Conservation (phyloP, 805 yeast species). For the Cephaloascus albidus region DNA sequence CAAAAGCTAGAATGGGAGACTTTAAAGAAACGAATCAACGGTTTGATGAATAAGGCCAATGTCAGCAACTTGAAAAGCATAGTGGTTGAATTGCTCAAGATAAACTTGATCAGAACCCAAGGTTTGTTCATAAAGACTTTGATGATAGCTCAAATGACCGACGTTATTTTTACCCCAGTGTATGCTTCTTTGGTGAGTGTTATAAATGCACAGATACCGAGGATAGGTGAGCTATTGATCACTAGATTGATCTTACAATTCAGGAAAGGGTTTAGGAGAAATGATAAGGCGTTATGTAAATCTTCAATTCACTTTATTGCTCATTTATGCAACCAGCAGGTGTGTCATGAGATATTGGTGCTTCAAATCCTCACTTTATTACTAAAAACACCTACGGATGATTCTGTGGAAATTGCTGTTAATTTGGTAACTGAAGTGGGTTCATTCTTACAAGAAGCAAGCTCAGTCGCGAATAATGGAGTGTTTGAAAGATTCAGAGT, state of each 20-base stretch:
- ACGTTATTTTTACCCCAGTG: constrained; percentile 31
- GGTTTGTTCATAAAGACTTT: constrained; percentile 52
- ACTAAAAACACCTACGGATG: constrained; percentile 39
- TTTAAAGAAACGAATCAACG: constrained; percentile 36
- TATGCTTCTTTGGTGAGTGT: constrained; percentile 52
- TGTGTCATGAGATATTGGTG: constrained; percentile 42
- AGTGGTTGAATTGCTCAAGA: constrained; percentile 39
- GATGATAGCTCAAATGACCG: constrained; percentile 41
- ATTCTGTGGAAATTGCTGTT: constrained; percentile 46
- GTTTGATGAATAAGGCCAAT: constrained; percentile 36
- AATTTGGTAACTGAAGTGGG: constrained; percentile 47
- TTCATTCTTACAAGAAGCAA: constrained; percentile 28
- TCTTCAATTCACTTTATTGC: constrained; percentile 43
- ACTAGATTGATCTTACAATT: constrained; percentile 50
- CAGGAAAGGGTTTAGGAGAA: constrained; percentile 38
- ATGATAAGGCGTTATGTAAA: constrained; percentile 33
- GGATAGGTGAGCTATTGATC: constrained; percentile 50
- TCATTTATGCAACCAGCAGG: constrained; percentile 53
- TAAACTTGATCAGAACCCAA: constrained; percentile 51
- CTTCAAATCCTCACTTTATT: constrained; percentile 45
- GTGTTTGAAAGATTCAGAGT: constrained; percentile 53
- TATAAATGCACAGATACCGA: constrained; percentile 60
- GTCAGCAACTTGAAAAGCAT: constrained; percentile 36
- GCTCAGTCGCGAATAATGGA: constrained; percentile 33
- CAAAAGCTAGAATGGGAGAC: constrained; percentile 54